Evolutionary conservation across 805 yeast genomes (phyloP).

Genomic region (Candida nemodendra): DNA sequence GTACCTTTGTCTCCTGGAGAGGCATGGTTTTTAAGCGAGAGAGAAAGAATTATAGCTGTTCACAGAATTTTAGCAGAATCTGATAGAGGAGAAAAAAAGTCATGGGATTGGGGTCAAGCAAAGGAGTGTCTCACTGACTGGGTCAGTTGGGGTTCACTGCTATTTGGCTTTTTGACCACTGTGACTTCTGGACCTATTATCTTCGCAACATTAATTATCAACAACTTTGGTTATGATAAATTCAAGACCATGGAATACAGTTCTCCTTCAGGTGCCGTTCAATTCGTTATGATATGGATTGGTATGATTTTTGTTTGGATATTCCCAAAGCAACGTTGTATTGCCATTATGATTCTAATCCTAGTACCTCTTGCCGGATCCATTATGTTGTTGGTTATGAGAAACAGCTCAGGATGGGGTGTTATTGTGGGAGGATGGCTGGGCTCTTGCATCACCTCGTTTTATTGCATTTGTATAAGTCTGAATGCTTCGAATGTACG

Average conservation of each 20-base stretch:
- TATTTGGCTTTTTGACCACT: constrained; percentile 41
- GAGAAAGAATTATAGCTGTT: constrained; percentile 33
- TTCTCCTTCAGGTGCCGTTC: constrained; percentile 33
- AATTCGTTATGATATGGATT: constrained; percentile 26
- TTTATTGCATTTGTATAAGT: constrained; percentile 18
- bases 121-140: constrained; percentile 46
- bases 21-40: constrained; percentile 29
- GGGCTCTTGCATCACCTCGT: constrained; percentile 21
- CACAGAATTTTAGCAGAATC: constrained; percentile 28
- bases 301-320: constrained; percentile 18
- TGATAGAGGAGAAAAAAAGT: constrained; percentile 32
- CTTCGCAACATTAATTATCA: constrained; percentile 26
- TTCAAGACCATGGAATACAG: constrained; percentile 26
- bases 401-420: constrained; percentile 21
- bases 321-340: constrained; percentile 26
- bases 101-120: constrained; percentile 28
- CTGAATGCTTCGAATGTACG: constrained; percentile 45
- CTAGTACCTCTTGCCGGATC: constrained; percentile 26
- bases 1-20: constrained; percentile 31
- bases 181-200: constrained; percentile 45
- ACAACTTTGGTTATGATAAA: constrained; percentile 34
- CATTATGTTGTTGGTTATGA: constrained; percentile 15
- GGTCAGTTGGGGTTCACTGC: constrained; percentile 48
- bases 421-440: constrained; percentile 22
- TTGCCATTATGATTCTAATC: constrained; percentile 16